Conservation (phyloP, 2,329 filamentous ascomycete species). For the Phaeophleospora eucalypticola region DNA sequence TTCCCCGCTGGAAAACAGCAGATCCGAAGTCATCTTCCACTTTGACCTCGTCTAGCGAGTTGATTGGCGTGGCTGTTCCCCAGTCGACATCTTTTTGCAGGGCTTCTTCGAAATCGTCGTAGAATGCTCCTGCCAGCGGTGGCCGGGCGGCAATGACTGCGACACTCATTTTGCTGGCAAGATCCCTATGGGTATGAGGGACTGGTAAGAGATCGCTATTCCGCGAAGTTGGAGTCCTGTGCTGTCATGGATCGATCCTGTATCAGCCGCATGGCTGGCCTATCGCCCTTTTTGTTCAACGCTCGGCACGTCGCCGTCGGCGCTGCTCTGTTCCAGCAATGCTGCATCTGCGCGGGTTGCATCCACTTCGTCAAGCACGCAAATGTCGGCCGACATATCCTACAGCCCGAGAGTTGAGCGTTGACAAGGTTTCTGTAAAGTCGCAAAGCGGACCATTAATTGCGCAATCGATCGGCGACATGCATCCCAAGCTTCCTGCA, state of each 20-base stretch:
- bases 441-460: constrained; percentile 13
- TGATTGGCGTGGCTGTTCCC: constrained; percentile 19
- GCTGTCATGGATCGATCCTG: not conserved
- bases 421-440: not conserved
- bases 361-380: not conserved
- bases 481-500: not conserved
- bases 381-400: not conserved
- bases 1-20: constrained; percentile 10
- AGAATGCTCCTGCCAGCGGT: constrained; percentile 6
- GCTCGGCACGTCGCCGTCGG: not conserved
- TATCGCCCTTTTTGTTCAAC: not conserved
- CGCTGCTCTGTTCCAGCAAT: not conserved
- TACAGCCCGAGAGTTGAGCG: not conserved
- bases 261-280: not conserved
- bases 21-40: constrained; percentile 13
- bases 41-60: constrained; percentile 10
- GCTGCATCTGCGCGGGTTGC: not conserved
- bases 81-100: constrained; percentile 15
- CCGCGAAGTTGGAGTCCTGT: too few relatives aligned
- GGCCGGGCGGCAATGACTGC: constrained; percentile 1
- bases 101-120: constrained; percentile 4
- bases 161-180: constrained; percentile 11
- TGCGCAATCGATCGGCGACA: constrained; percentile 6
- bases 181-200: too few relatives aligned
- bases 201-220: too few relatives aligned